Percentiles rank a stretch among this genome's conserved stretches.
Evolutionary conservation across 371 early-diverging fungal species (phyloP).

Genomic region (Synchytrium microbalum): DNA sequence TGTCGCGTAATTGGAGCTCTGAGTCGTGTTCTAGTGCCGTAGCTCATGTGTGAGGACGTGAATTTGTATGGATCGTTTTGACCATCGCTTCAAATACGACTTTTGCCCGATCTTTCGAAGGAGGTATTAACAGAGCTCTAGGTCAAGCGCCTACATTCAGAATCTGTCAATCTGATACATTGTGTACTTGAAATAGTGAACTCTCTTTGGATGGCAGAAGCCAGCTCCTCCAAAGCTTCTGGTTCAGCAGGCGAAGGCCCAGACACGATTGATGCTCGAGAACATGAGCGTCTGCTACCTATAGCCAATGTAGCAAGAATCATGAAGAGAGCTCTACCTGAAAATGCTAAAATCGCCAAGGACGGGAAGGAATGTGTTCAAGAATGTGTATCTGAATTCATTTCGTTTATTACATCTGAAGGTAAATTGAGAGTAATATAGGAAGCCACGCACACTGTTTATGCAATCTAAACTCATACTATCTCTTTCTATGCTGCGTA

Average conservation of each 20-base stretch:
- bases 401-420: slow-evolving; percentile 97
- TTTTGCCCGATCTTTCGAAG: too few species aligned
- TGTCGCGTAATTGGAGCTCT: too few species aligned
- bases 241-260: not conserved
- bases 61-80: too few species aligned
- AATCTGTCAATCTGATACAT: too few species aligned
- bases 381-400: slow-evolving; percentile 99
- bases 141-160: too few species aligned
- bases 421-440: slow-evolving; percentile 37
- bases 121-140: too few species aligned
- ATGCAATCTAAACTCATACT: not conserved
- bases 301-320: slow-evolving; percentile 95
- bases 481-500: slow-evolving; percentile 14
- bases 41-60: too few species aligned
- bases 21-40: too few species aligned
- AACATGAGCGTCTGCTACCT: slow-evolving; percentile 96
- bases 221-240: not conserved
- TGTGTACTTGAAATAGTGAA: too few species aligned
- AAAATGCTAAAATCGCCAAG: slow-evolving; percentile 97
- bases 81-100: too few species aligned
- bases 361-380: slow-evolving; percentile 98
- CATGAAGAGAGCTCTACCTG: slow-evolving; percentile 97
- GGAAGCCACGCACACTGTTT: not conserved
- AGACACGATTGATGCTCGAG: slow-evolving; percentile 61
- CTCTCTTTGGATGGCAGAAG: too few species aligned